Conservation (phyloP, 2,329 filamentous ascomycete genomes). For the Claviceps pusilla region DNA sequence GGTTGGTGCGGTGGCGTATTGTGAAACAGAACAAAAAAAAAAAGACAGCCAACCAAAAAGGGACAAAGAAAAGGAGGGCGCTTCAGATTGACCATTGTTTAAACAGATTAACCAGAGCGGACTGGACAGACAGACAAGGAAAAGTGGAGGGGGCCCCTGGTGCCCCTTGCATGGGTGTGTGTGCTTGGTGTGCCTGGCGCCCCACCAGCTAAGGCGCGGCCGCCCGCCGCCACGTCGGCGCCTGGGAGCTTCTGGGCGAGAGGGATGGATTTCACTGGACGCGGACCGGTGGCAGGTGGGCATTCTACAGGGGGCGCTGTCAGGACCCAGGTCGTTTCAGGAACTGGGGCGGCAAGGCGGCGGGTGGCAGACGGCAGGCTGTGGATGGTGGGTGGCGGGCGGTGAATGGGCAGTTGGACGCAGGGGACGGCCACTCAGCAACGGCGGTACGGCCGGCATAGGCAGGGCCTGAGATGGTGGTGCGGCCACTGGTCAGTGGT, state of each 20-base stretch:
- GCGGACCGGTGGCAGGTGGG: neutral
- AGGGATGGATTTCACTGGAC: neutral
- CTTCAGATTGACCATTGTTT: neutral
- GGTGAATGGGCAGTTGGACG: no score
- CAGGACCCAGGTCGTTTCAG: slow-evolving; percentile 1
- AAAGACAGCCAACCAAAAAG: neutral
- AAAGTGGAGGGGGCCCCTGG: neutral
- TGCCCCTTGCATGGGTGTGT: neutral
- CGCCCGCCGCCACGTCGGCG: neutral
- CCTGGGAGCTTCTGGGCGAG: neutral
- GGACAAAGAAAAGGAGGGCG: neutral
- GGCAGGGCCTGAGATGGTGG: neutral
- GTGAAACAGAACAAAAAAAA: neutral
- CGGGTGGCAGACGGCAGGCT: neutral
- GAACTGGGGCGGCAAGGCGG: neutral
- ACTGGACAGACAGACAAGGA: no score
- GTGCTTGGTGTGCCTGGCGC: no score
- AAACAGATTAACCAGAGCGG: neutral
- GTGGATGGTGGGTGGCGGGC: neutral
- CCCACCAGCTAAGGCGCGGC: neutral
- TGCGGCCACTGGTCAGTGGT: neutral
- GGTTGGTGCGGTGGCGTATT: neutral
- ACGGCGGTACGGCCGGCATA: no score
- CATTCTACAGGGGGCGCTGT: neutral
- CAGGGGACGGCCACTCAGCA: neutral